Evolutionary conservation across 2,329 filamentous ascomycete genomes (phyloP), one percentile per base, ranked within the genome.

Genomic region (Alternaria sp.): DNA sequence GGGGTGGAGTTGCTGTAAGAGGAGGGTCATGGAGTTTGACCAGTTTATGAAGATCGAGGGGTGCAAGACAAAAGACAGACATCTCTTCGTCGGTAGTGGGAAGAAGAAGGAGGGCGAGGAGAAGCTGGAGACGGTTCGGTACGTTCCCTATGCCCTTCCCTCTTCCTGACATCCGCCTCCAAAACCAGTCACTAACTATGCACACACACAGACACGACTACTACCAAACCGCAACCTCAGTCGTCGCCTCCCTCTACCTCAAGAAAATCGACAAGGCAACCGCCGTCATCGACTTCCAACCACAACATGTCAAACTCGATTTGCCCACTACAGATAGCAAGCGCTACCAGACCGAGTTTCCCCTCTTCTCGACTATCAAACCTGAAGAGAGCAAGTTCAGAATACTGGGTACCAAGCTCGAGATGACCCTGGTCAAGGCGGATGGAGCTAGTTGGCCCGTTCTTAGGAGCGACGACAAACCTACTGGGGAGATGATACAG

Each of bases 31-130:
- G 60, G 95, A 99, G 77, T 99, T 99, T 79, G 94, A 99, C 78
- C 91, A 98, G 80, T 99, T 99, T 81, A 89, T 99, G 89, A 95
- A 92, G 80, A 94, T 99, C 61, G 89, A 92, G 71, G 95, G 95
- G 1, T 99, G 95, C 81, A 89, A 89, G 78, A 93, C 90, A 44
- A 95, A 94, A 80, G 83, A 85, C 44, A 85, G 86, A 62, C 95
- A 99, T 83, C 80, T 97, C 67, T 99, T 97, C 74, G 85, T 98
- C 34, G 92, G 92, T 4, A 91, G 86, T 67, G 92, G 88, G 7
- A 92, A 92, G 80, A 84, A 84, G 65, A 92, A 87, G 8, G 92
- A 92, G 79, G 84, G 63, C 11, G 92, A 97, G 80, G 93, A 97
- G 81, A 84, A 91, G 71, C 80, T 97, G 41, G 88, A 93, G 44